Percentiles rank a stretch among this genome's conserved stretches.
phyloP scores from a whole-genome alignment of 2,329 filamentous ascomycete genomes.

The Teratosphaeria pseudoeucalypti region DNA sequence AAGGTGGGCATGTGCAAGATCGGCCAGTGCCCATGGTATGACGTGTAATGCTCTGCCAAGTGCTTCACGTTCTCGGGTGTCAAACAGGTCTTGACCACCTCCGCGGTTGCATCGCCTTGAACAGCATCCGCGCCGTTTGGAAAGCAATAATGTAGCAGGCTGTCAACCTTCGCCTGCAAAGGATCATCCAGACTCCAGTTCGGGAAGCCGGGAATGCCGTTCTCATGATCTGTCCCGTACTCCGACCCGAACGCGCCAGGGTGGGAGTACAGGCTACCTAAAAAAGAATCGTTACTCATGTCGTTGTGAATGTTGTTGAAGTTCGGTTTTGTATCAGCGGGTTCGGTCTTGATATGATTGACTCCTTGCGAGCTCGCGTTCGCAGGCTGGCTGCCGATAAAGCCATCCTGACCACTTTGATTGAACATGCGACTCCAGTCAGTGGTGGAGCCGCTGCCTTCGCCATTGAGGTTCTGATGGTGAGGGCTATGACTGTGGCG shows the following conservation, averaged over 20 bases:
- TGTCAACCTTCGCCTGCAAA: conserved; percentile 35
- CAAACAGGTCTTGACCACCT: conserved; percentile 42
- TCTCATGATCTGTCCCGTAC: conserved; percentile 19
- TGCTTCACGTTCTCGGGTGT: conserved; percentile 59
- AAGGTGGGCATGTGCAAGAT: conserved; percentile 64
- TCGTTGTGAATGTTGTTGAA: conserved; percentile 30
- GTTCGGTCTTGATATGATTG: conserved; percentile 31
- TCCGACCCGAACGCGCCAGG: conserved; percentile 32
- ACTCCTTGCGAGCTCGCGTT: conserved; percentile 28
- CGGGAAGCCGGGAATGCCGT: conserved; percentile 25
- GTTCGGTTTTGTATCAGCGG: conserved; percentile 29
- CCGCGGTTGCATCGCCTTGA: conserved; percentile 41
- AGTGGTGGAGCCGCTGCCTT: conserved; percentile 23
- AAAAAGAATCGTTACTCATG: conserved; percentile 37
- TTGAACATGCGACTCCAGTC: conserved; percentile 38
- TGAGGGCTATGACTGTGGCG: conserved; percentile 24
- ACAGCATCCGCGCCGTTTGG: conserved; percentile 45
- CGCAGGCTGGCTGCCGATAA: conserved; percentile 37
- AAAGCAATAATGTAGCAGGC: conserved; percentile 43
- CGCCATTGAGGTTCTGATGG: conserved; percentile 20
- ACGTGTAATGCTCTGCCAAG: conserved; percentile 60
- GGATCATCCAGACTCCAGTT: conserved; percentile 38
- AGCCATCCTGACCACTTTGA: conserved; percentile 35
- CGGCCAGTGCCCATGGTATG: conserved; percentile 65
- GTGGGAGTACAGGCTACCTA: conserved; percentile 39